phyloP scores from a whole-genome alignment of 306 rosid species.

The Vigna mungo region DNA sequence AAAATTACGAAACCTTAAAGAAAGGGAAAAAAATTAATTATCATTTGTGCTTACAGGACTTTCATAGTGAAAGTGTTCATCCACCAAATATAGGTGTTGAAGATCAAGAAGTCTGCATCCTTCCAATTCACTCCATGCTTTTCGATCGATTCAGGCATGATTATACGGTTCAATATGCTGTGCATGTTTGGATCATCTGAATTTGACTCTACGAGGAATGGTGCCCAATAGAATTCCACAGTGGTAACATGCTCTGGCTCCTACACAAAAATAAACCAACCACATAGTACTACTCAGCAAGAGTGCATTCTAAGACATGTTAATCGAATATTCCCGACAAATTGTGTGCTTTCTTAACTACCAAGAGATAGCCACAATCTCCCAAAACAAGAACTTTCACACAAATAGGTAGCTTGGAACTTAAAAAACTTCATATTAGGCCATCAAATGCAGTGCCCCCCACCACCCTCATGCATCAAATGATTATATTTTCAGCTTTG shows the following conservation, averaged over 20 bases:
- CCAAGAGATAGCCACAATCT: constrained; percentile 33
- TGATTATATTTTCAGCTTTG: neutral
- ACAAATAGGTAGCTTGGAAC: constrained; percentile 31
- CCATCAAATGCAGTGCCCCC: constrained; percentile 35
- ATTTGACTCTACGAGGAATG: constrained; percentile 94
- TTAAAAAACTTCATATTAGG: constrained; percentile 14
- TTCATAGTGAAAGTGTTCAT: constrained; percentile 96
- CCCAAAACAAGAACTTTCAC: constrained; percentile 27
- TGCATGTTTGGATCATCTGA: constrained; percentile 99
- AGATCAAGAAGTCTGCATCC: constrained; percentile 77
- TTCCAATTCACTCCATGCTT: constrained; percentile 96
- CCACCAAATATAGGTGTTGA: constrained; percentile 99
- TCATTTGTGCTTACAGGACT: constrained; percentile 68
- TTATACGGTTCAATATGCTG: constrained; percentile 90
- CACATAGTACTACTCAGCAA: neutral
- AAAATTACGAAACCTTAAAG: constrained; percentile 16
- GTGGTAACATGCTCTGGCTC: constrained; percentile 72
- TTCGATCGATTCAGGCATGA: constrained; percentile 91
- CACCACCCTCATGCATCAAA: constrained; percentile 24
- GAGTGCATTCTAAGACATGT: constrained; percentile 45
- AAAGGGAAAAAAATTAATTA: neutral
- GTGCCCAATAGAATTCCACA: constrained; percentile 97
- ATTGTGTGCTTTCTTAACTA: constrained; percentile 42
- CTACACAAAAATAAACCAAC: constrained; percentile 46
- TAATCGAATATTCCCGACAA: constrained; percentile 6